Base-by-base conservation (phyloP, 2,329 filamentous ascomycete genomes). In the Calonectria fujianensis region DNA sequence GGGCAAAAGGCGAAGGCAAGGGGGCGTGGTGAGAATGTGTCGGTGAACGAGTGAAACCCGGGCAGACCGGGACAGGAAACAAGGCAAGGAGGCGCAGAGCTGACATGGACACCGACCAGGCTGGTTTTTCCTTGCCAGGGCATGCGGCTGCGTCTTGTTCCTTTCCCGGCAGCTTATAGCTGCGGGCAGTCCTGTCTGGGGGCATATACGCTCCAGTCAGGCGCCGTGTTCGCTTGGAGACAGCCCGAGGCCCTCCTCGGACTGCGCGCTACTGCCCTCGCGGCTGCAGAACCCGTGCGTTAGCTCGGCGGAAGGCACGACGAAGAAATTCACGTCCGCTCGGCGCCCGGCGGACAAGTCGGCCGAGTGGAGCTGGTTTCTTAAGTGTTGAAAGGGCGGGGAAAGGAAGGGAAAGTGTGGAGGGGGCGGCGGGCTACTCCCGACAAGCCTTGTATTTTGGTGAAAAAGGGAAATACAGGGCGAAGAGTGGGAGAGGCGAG, bases 11-110 rank as follows among this genome's bases (percentile, higher is more conserved):
- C 37, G 59, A 45, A 45, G 39, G n/a, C 41, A 51, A 61, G 32
- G 61, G 27, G 57, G 41, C 18, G 45, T 37, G 50, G 20, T 52
- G 68, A 50, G 63, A 41, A 71, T 64, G 13, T 74, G 76, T 80
- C 76, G 72, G 76, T 77, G 78, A 77, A 71, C 67, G 57, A 39
- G 74, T 75, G 54, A 24, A n/a, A 50, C 71, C 78, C 54, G 73
- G 74, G n/a, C 13, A 66, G 45, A 65, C 66, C 72, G 61, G 64
- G 51, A 50, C 64, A 59, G 71, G 61, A 70, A 65, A 65, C 59
- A 61, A 57, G 51, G 59, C 71, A 57, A 24, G 67, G 72, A 77
- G 69, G 70, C 32, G 52, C 70, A 54, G 70, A 72, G 57, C 59
- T 70, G 71, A 72, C 73, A 69, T 51, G 50, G 50, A 29, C 50